Percentiles rank a stretch among this genome's conserved stretches.
These are phyloP conservation scores for Colletotrichum liriopes DNA, from an alignment of 2,329 filamentous ascomycete genomes.

Conservation along the genomic window DNA sequence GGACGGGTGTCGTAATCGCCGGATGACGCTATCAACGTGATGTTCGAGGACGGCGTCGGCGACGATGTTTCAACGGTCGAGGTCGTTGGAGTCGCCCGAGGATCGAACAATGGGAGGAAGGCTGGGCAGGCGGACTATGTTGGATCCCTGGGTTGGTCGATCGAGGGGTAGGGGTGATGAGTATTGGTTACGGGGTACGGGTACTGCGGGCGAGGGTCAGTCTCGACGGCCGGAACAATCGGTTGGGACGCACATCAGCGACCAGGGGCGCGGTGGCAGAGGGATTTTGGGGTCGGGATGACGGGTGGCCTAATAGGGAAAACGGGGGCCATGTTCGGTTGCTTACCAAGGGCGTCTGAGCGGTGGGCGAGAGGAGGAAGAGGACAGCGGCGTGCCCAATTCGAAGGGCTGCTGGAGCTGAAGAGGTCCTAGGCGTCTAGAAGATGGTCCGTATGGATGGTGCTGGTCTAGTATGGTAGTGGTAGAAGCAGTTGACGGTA, in stretches of 20 bases:
- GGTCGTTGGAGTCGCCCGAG: not conserved
- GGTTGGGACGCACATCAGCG: slow-evolving; percentile 24
- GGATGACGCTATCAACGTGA: slow-evolving; percentile 14
- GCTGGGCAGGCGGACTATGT: slow-evolving; percentile 5
- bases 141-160: slow-evolving; percentile 12
- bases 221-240: slow-evolving; percentile 37
- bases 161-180: slow-evolving; percentile 12
- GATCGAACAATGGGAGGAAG: slow-evolving; percentile 9
- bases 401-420: not conserved
- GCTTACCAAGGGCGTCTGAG: slow-evolving; percentile 7
- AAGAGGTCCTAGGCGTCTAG: not conserved
- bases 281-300: slow-evolving; percentile 19
- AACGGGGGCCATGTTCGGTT: slow-evolving; percentile 3
- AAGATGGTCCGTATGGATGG: not conserved
- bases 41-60: not conserved
- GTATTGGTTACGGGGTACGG: slow-evolving; percentile 24
- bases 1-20: slow-evolving; percentile 10
- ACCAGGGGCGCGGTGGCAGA: slow-evolving; percentile 17
- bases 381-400: not conserved
- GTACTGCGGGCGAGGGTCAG: slow-evolving; percentile 36
- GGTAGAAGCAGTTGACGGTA: not conserved
- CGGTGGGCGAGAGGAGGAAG: too few species aligned
- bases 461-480: not conserved
- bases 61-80: not conserved
- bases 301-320: slow-evolving; percentile 14